phyloP scores from a whole-genome alignment of 2,329 filamentous ascomycete species.

The Cladosporium austrohemisphaericum region DNA sequence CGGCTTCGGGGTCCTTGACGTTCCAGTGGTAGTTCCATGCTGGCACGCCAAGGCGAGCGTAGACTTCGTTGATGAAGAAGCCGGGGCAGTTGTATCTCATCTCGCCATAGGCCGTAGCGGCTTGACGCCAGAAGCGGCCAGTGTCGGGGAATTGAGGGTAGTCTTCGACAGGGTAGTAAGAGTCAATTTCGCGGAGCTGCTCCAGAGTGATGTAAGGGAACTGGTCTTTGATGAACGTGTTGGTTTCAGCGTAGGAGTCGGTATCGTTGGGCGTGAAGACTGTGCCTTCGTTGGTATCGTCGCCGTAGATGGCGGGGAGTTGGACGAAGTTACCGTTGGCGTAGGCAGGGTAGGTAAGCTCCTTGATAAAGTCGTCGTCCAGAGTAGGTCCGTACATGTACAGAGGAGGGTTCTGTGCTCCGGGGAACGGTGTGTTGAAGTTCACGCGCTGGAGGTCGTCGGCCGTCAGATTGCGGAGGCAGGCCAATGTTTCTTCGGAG shows the following conservation, averaged over 20 bases:
- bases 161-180: slow-evolving; percentile 52
- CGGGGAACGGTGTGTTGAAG: slow-evolving; percentile 45
- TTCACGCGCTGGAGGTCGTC: slow-evolving; percentile 45
- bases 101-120: slow-evolving; percentile 59
- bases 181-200: slow-evolving; percentile 52
- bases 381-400: slow-evolving; percentile 52
- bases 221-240: slow-evolving; percentile 56
- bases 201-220: slow-evolving; percentile 52
- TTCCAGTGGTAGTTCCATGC: slow-evolving; percentile 69
- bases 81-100: slow-evolving; percentile 63
- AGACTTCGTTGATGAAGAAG: slow-evolving; percentile 50
- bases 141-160: slow-evolving; percentile 44
- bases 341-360: slow-evolving; percentile 50
- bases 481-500: slow-evolving; percentile 42
- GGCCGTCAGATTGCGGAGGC: slow-evolving; percentile 46
- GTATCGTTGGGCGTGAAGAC: slow-evolving; percentile 54
- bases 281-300: slow-evolving; percentile 63
- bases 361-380: slow-evolving; percentile 49
- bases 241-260: slow-evolving; percentile 45
- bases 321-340: slow-evolving; percentile 48
- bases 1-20: slow-evolving; percentile 56
- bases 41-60: slow-evolving; percentile 36
- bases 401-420: slow-evolving; percentile 41
- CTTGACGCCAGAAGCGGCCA: slow-evolving; percentile 57
- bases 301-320: slow-evolving; percentile 53